Percentiles rank a stretch among this genome's conserved stretches.
phyloP scores from a whole-genome alignment of 805 yeast genomes.

The Starmera dryadoides region DNA sequence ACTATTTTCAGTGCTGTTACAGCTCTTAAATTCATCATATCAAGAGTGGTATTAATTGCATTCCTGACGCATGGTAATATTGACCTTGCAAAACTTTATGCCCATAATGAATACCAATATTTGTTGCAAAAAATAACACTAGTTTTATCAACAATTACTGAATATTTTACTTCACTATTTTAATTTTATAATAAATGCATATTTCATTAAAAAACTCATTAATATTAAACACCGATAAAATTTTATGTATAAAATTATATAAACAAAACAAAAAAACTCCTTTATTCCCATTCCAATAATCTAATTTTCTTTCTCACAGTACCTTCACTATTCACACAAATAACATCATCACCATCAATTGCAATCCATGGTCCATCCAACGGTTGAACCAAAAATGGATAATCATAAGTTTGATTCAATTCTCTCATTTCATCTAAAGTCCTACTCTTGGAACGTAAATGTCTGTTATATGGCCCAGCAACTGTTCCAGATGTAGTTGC shows the following conservation, averaged over 20 bases:
- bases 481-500: too few species aligned
- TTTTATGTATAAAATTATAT: neutral
- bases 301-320: constrained; percentile 28
- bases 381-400: constrained; percentile 62
- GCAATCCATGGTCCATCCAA: constrained; percentile 86
- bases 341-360: constrained; percentile 47
- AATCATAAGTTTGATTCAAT: constrained; percentile 60
- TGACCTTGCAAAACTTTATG: neutral
- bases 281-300: constrained; percentile 36
- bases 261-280: neutral
- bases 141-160: neutral
- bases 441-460: constrained; percentile 12
- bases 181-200: neutral
- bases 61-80: constrained; percentile 5
- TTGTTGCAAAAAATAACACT: neutral
- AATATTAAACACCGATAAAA: neutral
- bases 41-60: constrained; percentile 10
- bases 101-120: neutral
- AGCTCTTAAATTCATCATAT: constrained; percentile 4
- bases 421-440: constrained; percentile 82
- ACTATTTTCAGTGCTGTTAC: constrained; percentile 7
- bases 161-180: neutral
- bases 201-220: neutral
- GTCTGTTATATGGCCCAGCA: constrained; percentile 2
- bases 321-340: constrained; percentile 38